Percentiles rank a stretch among this genome's conserved stretches.
These are phyloP conservation scores for Calocybe indica DNA, from an alignment of 768 basidiomycete species.

Conservation along the genomic window DNA sequence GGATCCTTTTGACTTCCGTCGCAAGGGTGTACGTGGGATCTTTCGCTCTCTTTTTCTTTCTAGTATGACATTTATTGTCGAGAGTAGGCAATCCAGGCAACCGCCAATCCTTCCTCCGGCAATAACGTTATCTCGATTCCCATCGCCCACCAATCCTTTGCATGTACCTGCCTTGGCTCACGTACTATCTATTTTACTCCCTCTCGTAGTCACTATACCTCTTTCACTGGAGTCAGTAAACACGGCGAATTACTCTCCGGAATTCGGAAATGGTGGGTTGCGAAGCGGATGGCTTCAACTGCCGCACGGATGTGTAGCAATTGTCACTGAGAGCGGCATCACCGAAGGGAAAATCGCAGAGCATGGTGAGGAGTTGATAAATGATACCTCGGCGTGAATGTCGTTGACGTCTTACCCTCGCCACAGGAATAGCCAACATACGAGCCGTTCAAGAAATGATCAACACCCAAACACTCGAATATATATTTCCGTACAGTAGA, in stretches of 20 bases:
- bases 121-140: slow-evolving; percentile 59
- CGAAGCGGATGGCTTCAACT: slow-evolving; percentile 73
- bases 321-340: slow-evolving; percentile 64
- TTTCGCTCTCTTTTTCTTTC: slow-evolving; percentile 1
- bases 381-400: background rate
- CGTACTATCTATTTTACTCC: slow-evolving; percentile 54
- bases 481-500: slow-evolving; percentile 69
- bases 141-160: slow-evolving; percentile 28
- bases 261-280: slow-evolving; percentile 65
- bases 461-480: slow-evolving; percentile 59
- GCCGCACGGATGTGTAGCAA: slow-evolving; percentile 49
- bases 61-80: background rate
- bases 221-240: slow-evolving; percentile 64
- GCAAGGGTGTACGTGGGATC: slow-evolving; percentile 52
- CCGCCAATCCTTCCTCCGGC: slow-evolving; percentile 65
- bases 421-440: slow-evolving; percentile 56
- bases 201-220: slow-evolving; percentile 47
- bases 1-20: slow-evolving; percentile 57
- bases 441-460: slow-evolving; percentile 60
- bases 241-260: slow-evolving; percentile 49
- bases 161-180: slow-evolving; percentile 43
- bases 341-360: slow-evolving; percentile 63
- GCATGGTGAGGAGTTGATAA: slow-evolving; percentile 30
- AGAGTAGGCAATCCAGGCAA: slow-evolving; percentile 55
- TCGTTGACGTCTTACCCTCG: background rate